Evolutionary conservation across 768 basidiomycete genomes (phyloP).

Genomic region (Mycena indigotica): DNA sequence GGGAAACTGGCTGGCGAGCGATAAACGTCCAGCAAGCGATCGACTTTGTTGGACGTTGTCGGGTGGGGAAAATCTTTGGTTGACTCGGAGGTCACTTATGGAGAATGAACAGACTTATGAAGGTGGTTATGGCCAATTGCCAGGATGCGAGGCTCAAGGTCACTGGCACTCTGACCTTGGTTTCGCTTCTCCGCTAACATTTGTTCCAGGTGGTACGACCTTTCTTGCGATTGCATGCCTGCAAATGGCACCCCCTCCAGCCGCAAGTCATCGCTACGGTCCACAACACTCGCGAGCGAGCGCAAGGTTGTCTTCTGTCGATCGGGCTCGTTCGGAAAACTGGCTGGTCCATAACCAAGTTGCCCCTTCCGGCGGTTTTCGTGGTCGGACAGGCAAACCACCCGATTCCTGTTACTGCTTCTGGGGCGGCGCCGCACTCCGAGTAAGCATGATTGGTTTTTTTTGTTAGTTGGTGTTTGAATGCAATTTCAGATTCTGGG

Average conservation of each 20-base stretch:
- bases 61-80: slow-evolving; percentile 49
- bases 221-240: slow-evolving; percentile 87
- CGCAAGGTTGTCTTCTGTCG: slow-evolving; percentile 34
- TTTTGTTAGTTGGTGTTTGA: background rate
- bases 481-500: slow-evolving; percentile 69
- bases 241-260: slow-evolving; percentile 43
- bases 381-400: slow-evolving; percentile 85
- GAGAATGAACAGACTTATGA: slow-evolving; percentile 71
- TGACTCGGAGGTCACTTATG: background rate
- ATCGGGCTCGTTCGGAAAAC: slow-evolving; percentile 58
- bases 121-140: slow-evolving; percentile 87
- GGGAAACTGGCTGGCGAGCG: slow-evolving; percentile 66
- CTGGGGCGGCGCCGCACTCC: slow-evolving; percentile 85
- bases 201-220: slow-evolving; percentile 77
- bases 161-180: slow-evolving; percentile 14
- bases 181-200: background rate
- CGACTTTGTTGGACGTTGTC: slow-evolving; percentile 67
- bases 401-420: slow-evolving; percentile 96
- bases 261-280: background rate
- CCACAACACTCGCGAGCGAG: slow-evolving; percentile 19
- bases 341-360: slow-evolving; percentile 82
- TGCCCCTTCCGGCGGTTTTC: slow-evolving; percentile 68
- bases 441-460: slow-evolving; percentile 46
- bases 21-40: slow-evolving; percentile 65
- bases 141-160: slow-evolving; percentile 87